Percentiles rank a stretch among this genome's conserved stretches.
Evolutionary conservation across 208 protist genomes (phyloP).

Genomic region (Acanthamoeba royreba): DNA sequence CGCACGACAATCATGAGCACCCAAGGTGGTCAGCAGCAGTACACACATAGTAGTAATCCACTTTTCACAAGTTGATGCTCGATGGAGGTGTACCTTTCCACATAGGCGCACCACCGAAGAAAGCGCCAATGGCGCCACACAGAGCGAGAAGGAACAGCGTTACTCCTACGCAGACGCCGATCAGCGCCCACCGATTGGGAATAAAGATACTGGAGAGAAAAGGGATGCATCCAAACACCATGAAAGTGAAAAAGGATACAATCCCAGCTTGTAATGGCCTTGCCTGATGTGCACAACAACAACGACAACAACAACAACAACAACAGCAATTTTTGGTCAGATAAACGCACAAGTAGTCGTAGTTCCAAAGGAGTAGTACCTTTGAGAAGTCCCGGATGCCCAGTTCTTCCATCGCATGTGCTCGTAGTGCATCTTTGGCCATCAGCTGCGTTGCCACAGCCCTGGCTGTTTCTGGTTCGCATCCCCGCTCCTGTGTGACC

Average conservation of each 20-base stretch:
- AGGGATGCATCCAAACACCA: background rate
- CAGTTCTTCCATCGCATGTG: background rate
- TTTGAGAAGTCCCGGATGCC: background rate
- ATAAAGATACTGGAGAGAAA: background rate
- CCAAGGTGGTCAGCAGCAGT: no score
- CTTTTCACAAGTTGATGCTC: background rate
- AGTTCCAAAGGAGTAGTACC: background rate
- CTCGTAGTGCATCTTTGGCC: background rate
- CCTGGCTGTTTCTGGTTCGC: background rate
- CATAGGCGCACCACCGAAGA: background rate
- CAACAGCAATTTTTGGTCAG: background rate
- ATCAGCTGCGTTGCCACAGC: background rate
- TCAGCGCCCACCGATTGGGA: background rate
- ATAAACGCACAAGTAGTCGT: background rate
- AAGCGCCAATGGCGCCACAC: background rate
- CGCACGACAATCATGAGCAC: no score
- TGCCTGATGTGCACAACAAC: background rate
- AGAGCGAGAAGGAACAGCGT: background rate
- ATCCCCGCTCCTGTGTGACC: background rate
- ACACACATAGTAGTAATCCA: no score
- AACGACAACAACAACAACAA: background rate
- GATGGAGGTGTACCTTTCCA: background rate
- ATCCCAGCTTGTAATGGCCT: background rate
- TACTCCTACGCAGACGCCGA: background rate
- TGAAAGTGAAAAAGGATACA: background rate